Evolutionary conservation across 2,329 filamentous ascomycete species (phyloP).

Genomic region (Venturia oleaginea): DNA sequence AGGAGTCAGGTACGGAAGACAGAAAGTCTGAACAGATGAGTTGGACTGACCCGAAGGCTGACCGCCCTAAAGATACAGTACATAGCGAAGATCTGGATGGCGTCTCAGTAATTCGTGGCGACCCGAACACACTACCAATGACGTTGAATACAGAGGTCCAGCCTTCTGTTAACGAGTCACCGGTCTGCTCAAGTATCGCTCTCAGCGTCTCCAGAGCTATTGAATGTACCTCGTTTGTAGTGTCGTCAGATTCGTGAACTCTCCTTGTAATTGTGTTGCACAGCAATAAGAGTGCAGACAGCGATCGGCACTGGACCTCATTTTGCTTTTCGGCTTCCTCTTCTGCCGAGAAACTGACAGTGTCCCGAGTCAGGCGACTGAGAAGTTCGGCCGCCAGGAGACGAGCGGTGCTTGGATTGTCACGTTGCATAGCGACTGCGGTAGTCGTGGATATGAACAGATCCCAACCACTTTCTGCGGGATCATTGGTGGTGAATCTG

Average conservation of each 20-base stretch:
- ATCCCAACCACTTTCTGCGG: slow-evolving; percentile 66
- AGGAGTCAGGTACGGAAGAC: slow-evolving; percentile 55
- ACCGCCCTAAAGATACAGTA: slow-evolving; percentile 69
- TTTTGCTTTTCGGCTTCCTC: slow-evolving; percentile 32
- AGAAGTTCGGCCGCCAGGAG: slow-evolving; percentile 42
- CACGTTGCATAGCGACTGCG: slow-evolving; percentile 33
- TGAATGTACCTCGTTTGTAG: slow-evolving; percentile 71
- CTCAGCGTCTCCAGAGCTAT: slow-evolving; percentile 72
- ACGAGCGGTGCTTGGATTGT: slow-evolving; percentile 35
- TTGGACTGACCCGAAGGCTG: slow-evolving; percentile 82
- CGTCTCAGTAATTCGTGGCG: not conserved
- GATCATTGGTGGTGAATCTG: slow-evolving; percentile 58
- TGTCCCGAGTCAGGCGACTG: slow-evolving; percentile 37
- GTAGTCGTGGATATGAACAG: slow-evolving; percentile 50
- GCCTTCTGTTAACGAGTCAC: slow-evolving; percentile 70
- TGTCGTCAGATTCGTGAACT: slow-evolving; percentile 50
- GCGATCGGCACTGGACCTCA: slow-evolving; percentile 60
- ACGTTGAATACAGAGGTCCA: slow-evolving; percentile 84
- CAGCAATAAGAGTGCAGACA: slow-evolving; percentile 52
- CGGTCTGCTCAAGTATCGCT: slow-evolving; percentile 76
- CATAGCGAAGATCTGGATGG: slow-evolving; percentile 23
- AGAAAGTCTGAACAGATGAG: slow-evolving; percentile 94
- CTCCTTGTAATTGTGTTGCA: slow-evolving; percentile 30
- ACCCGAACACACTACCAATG: slow-evolving; percentile 66
- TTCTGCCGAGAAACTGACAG: slow-evolving; percentile 43